A percentile compares a stretch with the other conserved stretches of the same genome.
Evolutionary conservation across 345 rosid genomes (phyloP).

Genomic region (Populus ilicifolia): DNA sequence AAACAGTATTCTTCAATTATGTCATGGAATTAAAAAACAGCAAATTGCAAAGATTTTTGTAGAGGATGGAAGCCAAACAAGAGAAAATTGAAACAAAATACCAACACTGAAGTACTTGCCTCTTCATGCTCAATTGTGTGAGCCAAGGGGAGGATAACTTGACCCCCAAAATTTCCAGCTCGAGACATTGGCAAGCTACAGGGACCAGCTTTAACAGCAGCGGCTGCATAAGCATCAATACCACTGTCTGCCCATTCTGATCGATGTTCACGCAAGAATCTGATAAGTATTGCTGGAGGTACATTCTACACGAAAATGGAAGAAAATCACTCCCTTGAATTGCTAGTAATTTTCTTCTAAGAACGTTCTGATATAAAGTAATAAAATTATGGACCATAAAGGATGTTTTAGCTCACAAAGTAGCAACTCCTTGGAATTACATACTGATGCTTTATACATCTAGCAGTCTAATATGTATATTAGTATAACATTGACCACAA

Average conservation of each 20-base stretch:
- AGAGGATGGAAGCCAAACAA: background rate
- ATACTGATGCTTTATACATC: background rate
- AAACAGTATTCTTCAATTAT: background rate
- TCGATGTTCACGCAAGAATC: constrained; percentile 94
- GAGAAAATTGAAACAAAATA: background rate
- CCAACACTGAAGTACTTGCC: constrained; percentile 36
- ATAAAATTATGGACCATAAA: background rate
- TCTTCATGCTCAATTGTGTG: constrained; percentile 96
- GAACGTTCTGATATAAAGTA: background rate
- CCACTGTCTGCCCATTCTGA: constrained; percentile 99
- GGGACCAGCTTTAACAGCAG: constrained; percentile 92
- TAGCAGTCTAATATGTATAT: too few relatives aligned
- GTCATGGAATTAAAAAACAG: background rate
- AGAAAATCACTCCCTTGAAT: background rate
- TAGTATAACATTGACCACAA: background rate
- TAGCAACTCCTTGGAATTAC: background rate
- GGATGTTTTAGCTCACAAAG: background rate
- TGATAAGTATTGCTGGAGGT: constrained; percentile 90
- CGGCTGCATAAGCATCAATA: constrained; percentile 91
- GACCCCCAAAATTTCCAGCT: constrained; percentile 85
- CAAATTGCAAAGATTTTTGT: background rate
- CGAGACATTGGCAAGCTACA: constrained; percentile 75
- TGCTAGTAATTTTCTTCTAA: background rate
- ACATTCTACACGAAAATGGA: constrained; percentile 50
- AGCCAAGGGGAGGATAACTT: constrained; percentile 93